Evolutionary conservation across 257 asterid species (phyloP), one percentile per base, ranked within the genome.

Genomic region (Nicotiana benthamiana): DNA sequence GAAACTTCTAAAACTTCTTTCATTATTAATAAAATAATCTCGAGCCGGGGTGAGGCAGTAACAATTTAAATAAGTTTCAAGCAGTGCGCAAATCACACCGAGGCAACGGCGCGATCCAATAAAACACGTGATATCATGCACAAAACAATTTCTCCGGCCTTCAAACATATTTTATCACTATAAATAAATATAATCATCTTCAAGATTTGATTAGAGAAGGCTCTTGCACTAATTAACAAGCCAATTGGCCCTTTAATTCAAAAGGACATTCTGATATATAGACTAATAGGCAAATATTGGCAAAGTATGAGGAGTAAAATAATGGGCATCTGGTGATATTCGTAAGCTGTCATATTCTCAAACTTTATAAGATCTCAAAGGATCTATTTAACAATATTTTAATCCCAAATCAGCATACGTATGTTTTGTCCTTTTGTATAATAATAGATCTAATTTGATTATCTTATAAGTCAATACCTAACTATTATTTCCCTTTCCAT

Each of bases 381-480:
- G 81, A 68, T 74, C 77, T 16, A 24, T 12, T 61, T 48, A 65
- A 54, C 68, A 32, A 68, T 84, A 63, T 67, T 40, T 77, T 70
- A 82, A 79, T 24, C 56, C 62, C 43, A 77, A 48, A 27, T 65
- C 12, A 9, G 59, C 40, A 48, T 74, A 48, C 4, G 36, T 1
- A 43, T 22, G 57, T 60, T 36, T 78, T 78, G 74, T 78, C 70
- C 22, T 34, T 60, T 78, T 20, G 72, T 77, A 26, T 57, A 15
- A 77, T 59, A 32, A 75, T 75, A 67, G 59, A 53, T 80, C 40
- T 17, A 59, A 17, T 51, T 57, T 54, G 20, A 34, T 68, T 79
- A 24, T 62, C 30, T 15, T 43, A 72, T 66, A 80, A 80, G 84
- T 76, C 77, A 75, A 48, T 84, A 84, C 80, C 80, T 61, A 79